Base-by-base conservation (phyloP, 2,329 filamentous ascomycete species). In the Orbilia brochopaga region DNA sequence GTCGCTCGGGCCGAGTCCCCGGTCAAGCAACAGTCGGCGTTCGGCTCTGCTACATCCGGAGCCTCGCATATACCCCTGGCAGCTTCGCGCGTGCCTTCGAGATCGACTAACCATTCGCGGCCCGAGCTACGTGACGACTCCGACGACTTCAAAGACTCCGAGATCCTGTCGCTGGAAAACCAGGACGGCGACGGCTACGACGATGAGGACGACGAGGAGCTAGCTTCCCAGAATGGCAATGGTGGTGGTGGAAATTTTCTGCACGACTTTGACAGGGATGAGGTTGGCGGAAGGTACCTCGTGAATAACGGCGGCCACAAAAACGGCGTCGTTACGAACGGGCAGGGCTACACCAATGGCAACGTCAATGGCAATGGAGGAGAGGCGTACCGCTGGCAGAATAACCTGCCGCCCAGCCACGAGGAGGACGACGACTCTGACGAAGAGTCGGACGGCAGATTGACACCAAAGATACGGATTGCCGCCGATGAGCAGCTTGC, bases 141-240 rank as follows among this genome's bases (percentile, higher is more conserved):
- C 2, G 65, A 69, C 46, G 65, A 69, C 13, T 69, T 69, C 32
- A 69, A 69, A 35, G 65, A 69, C 30, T 69, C 65, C n/a, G 65
- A 69, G 46, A 69, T 69, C 15, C 44, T 69, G 6, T 69, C 65
- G 27, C 42, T 69, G 17, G 65, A 63, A 23, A 63, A 63, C 40
- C 65, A 69, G n/a, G 65, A 58, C 30, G 52, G 46, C 10, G 58
- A 56, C 35, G 51, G 52, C 24, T 57, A 62, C 48, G 65, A 62
- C 30, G 65, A 69, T 19, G 57, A 51, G 35, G 62, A 59, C 27
- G 55, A 55, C 11, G 64, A 61, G 3, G 63, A 69, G 30, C 15
- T 54, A 11, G 56, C 19, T 46, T 53, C 61, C 37, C 58, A 37
- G 40, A 57, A 42, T 44, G 64, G 46, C 6, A 69, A 69, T 42